These are phyloP conservation scores for Candida coquimbonensis DNA, from an alignment of 805 yeast species.

Conservation along the genomic window DNA sequence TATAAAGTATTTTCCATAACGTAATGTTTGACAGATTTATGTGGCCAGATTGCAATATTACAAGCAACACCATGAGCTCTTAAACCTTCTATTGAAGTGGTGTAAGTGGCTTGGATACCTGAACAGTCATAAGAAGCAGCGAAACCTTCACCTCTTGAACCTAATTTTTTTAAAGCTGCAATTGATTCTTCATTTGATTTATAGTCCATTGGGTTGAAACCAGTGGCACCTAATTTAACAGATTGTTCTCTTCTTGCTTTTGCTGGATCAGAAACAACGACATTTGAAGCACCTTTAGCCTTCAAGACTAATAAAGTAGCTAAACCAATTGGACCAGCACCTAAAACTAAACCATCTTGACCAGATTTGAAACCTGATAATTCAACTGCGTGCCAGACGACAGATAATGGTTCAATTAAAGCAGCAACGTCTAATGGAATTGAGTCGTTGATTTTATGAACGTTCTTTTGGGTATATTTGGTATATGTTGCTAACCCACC, in stretches of 20 bases:
- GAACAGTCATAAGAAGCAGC: conserved; percentile 48
- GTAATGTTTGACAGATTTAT: conserved; percentile 33
- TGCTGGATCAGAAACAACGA: conserved; percentile 58
- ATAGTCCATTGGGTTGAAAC: conserved; percentile 35
- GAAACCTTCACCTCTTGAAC: conserved; percentile 38
- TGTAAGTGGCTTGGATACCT: conserved; percentile 40
- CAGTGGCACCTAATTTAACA: conserved; percentile 37
- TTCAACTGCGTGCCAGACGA: conserved; percentile 52
- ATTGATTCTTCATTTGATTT: conserved; percentile 23
- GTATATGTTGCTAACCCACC: conserved; percentile 42
- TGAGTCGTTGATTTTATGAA: conserved; percentile 32
- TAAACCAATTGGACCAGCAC: conserved; percentile 60
- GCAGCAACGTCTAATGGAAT: conserved; percentile 50
- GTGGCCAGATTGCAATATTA: conserved; percentile 46
- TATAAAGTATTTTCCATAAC: conserved; percentile 39
- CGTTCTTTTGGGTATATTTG: conserved; percentile 33
- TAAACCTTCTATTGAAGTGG: conserved; percentile 33
- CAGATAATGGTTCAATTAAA: conserved; percentile 51
- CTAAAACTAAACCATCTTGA: conserved; percentile 43
- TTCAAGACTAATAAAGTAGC: conserved; percentile 48
- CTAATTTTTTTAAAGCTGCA: conserved; percentile 26
- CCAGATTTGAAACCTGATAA: conserved; percentile 37
- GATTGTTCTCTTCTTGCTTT: conserved; percentile 54
- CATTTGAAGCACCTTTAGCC: conserved; percentile 38
- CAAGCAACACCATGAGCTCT: conserved; percentile 38